Evolutionary conservation across 352 stramenopile species (phyloP), one percentile per base, ranked within the genome.

Genomic region (Globisporangium rhizosaccharum): DNA sequence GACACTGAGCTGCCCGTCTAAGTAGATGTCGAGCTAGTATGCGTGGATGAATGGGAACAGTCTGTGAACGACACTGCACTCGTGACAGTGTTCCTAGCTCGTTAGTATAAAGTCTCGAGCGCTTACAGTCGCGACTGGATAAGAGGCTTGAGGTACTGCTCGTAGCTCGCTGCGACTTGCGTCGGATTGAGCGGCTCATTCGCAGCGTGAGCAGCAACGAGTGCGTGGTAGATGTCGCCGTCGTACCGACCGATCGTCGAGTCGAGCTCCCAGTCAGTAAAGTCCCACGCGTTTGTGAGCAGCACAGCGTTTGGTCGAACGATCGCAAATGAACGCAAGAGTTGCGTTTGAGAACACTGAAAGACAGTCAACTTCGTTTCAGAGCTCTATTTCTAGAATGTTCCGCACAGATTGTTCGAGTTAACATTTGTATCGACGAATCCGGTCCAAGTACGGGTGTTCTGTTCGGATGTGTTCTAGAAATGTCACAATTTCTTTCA

Each of bases 191-290:
- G 59, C 30, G 77, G 77, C 53, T 90, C 78, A n/a, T 84, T 65
- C 7, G 54, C 57, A 0, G 77, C 68, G 15, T 67, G 76, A 53
- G 68, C 55, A 9, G 87, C 23, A 23, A 23, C 72, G 39, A 90
- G 30, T 30, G 78, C 79, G 36, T 73, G 74, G 68, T 89, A 89
- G 0, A 89, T 73, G 57, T 89, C 79, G n/a, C 79, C 76, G 44
- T 89, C 79, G 65, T 83, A 89, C n/a, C 75, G 65, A 0, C 79
- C 76, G 46, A 88, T 85, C n/a, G 75, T 74, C 69, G 79, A 88
- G 69, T 84, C 81, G 2, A 88, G 55, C 57, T 87, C 76, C 36
- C 85, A 85, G 61, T 88, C 78, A 6, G 25, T 82, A 18, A 71
- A 75, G 57, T 75, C 63, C 64, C 69, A 77, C 9, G 56, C 63